These are phyloP conservation scores for Candida sonorensis DNA, from an alignment of 805 yeast genomes.

Conservation along the genomic window DNA sequence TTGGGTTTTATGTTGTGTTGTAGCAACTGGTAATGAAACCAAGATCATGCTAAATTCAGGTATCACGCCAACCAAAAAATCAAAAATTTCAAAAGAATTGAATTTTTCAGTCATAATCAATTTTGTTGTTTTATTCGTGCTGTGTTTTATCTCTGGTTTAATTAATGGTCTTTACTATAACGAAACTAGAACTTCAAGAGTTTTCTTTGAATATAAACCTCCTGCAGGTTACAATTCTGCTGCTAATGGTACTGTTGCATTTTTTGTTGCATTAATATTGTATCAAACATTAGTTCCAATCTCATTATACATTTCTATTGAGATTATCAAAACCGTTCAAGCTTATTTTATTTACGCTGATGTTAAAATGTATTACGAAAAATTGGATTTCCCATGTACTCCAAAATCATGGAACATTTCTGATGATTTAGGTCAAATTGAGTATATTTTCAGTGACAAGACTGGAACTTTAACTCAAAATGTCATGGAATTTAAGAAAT, in stretches of 20 bases:
- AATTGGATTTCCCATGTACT: constrained; percentile 65
- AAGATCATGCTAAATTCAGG: constrained; percentile 78
- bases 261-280: constrained; percentile 66
- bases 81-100: constrained; percentile 57
- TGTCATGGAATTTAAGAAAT: constrained; percentile 75
- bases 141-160: constrained; percentile 66
- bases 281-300: constrained; percentile 77
- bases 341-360: constrained; percentile 73
- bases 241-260: constrained; percentile 57
- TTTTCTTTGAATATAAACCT: constrained; percentile 55
- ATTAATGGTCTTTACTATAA: constrained; percentile 61
- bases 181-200: constrained; percentile 35
- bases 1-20: constrained; percentile 68
- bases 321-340: constrained; percentile 70
- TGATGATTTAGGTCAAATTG: constrained; percentile 80
- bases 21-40: constrained; percentile 72
- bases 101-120: constrained; percentile 61
- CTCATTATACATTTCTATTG: constrained; percentile 71
- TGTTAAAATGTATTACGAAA: constrained; percentile 59
- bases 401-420: constrained; percentile 82
- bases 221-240: constrained; percentile 50
- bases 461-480: constrained; percentile 83
- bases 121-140: constrained; percentile 50
- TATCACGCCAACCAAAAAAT: constrained; percentile 65
- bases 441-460: constrained; percentile 75